phyloP scores from a whole-genome alignment of 192 early-diverging fungal species.

The Ambispora gerdemannii region DNA sequence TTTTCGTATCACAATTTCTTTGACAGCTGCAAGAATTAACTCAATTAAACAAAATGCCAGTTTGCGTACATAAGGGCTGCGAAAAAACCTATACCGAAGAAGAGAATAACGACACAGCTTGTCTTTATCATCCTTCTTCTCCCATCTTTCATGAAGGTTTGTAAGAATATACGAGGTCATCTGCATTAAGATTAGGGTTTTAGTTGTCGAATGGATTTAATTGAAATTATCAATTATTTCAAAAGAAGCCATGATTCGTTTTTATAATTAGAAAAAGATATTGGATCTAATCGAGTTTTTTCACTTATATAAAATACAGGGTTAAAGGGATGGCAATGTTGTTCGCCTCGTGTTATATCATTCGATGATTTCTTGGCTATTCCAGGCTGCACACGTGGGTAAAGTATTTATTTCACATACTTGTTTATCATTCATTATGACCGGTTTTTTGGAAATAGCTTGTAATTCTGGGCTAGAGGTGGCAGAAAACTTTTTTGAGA shows the following conservation, averaged over 20 bases:
- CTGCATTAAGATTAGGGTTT: too few species aligned
- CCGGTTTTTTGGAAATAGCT: too few species aligned
- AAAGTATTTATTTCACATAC: not conserved
- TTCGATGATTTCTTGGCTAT: conserved; percentile 94
- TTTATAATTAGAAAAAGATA: not conserved
- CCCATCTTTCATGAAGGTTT: conserved; percentile 96
- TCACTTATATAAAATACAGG: conserved; percentile 14
- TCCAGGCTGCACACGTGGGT: conserved; percentile 67
- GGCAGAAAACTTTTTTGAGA: too few species aligned
- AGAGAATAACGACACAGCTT: conserved; percentile 71
- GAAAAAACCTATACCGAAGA: conserved; percentile 77
- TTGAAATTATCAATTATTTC: too few species aligned
- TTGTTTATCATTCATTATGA: too few species aligned
- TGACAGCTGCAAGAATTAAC: too few species aligned
- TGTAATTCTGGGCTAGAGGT: too few species aligned
- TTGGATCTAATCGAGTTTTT: not conserved
- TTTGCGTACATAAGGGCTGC: conserved; percentile 81
- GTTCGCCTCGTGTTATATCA: conserved; percentile 78
- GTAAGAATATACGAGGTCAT: too few species aligned
- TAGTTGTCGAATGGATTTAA: too few species aligned
- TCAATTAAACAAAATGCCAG: conserved; percentile 54
- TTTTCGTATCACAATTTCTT: too few species aligned
- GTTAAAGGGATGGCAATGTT: conserved; percentile 93
- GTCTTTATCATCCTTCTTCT: conserved; percentile 82
- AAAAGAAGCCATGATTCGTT: too few species aligned